Evolutionary conservation across 2,329 filamentous ascomycete species (phyloP), one percentile per base, ranked within the genome.

Genomic region (Westerdykella aurantiaca): DNA sequence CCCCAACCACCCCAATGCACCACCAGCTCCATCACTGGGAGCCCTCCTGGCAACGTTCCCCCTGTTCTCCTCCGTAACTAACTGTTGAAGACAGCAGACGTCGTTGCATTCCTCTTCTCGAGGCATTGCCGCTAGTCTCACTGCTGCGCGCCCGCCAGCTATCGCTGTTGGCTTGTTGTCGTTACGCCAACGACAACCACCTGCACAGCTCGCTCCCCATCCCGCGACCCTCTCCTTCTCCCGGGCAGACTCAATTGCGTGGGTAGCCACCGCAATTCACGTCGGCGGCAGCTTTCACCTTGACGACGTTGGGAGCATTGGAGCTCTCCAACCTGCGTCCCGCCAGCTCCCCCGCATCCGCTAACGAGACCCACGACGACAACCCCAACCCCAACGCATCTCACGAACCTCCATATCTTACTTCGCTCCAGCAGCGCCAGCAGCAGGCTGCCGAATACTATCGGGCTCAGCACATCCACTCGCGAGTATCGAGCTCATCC

Each of bases 401-500:
- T 49, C 49, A 61, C 57, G 58, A 61, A 46, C 55, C 57, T 38
- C 33, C n/a, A 14, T 67, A 67, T 51, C 61, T 57, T 42, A 64
- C 64, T 48, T 67, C 66, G 25, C 53, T 66, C 44, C 64, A 67
- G 66, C 67, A 68, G 64, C 67, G 67, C 62, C 66, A 69, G 65
- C 66, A 69, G 56, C 63, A 67, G 53, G 60, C 63, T 48, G 58
- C 58, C 42, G 57, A 62, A 37, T 63, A 56, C 52, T 61, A 63
- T 45, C 59, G 58, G 45, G 53, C 57, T 33, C 55, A 62, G 43
- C 57, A 64, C 53, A 58, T 64, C 46, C 59, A 56, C 51, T 73
- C 72, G 52, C 73, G 72, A 53, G 72, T 74, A 14, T 74, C 76
- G 21, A 78, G 73, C 52, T 76, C 74, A 22, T 72, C 75, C 18